phyloP scores from a whole-genome alignment of 495 filamentous ascomycete species.

The Talaromyces ruber region DNA sequence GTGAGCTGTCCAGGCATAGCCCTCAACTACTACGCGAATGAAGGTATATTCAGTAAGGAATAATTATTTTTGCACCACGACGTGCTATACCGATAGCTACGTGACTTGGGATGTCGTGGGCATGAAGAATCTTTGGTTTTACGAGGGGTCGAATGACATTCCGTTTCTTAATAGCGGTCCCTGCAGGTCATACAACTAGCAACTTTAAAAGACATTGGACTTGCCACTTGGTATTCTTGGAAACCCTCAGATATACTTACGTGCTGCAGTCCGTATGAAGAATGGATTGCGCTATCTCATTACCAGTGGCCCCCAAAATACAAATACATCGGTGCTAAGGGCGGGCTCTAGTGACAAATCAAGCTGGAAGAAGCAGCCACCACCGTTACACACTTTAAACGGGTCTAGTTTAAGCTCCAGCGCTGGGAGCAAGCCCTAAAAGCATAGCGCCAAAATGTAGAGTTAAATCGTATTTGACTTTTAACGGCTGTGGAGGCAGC shows the following conservation, averaged over 20 bases:
- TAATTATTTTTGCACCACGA: not conserved
- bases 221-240: not conserved
- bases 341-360: not conserved
- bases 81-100: not conserved
- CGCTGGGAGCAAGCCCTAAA: not conserved
- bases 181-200: not conserved
- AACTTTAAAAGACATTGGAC: not conserved
- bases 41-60: not conserved
- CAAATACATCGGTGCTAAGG: slow-evolving; percentile 2
- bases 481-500: not conserved
- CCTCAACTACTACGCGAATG: not conserved
- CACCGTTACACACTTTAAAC: not conserved
- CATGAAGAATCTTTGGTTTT: not conserved
- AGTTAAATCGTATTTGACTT: not conserved
- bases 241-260: not conserved
- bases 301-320: not conserved
- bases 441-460: not conserved
- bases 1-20: not conserved
- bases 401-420: not conserved
- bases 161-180: not conserved
- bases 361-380: not conserved
- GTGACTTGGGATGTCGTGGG: not conserved
- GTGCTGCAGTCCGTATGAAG: not conserved
- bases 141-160: not conserved
- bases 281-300: not conserved